phyloP scores from a whole-genome alignment of 106 monocot species.

The Apostasia ramifera region DNA sequence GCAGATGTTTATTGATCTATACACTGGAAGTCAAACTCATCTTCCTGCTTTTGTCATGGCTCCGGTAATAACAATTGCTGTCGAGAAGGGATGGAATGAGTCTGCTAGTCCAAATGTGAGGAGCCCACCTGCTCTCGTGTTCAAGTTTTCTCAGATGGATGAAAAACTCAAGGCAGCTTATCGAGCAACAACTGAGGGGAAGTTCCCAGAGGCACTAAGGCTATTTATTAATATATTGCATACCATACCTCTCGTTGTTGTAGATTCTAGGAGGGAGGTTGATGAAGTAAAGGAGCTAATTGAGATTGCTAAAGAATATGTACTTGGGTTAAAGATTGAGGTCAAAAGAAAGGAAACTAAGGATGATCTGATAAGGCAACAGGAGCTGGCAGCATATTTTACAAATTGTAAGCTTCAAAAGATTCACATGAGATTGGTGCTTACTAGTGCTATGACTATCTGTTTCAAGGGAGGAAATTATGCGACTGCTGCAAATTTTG shows the following conservation, averaged over 20 bases:
- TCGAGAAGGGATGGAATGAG: conserved; percentile 83
- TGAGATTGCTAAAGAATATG: conserved; percentile 65
- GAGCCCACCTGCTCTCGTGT: conserved; percentile 65
- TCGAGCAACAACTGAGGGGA: conserved; percentile 55
- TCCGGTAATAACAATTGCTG: conserved; percentile 50
- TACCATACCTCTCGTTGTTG: conserved; percentile 76
- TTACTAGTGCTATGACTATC: conserved; percentile 65
- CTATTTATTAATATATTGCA: conserved; percentile 66
- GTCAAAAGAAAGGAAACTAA: conserved; percentile 63
- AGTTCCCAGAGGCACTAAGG: conserved; percentile 67
- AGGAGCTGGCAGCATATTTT: conserved; percentile 86
- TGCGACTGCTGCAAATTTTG: conserved; percentile 70
- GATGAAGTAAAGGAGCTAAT: conserved; percentile 92
- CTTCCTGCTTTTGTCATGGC: conserved; percentile 43
- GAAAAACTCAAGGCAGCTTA: conserved; percentile 79
- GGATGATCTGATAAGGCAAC: conserved; percentile 52
- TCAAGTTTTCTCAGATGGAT: conserved; percentile 69
- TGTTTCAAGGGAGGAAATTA: conserved; percentile 67
- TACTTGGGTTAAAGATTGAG: conserved; percentile 74
- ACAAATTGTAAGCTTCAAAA: conserved; percentile 84
- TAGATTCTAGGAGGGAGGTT: conserved; percentile 79
- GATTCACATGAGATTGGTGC: conserved; percentile 55
- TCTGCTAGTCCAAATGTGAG: conserved; percentile 65
- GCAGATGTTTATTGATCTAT: conserved; percentile 60
- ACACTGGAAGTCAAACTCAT: conserved; percentile 69